These are phyloP conservation scores for Paecilomyces niveus DNA, from an alignment of 2,329 filamentous ascomycete species.

Conservation along the genomic window DNA sequence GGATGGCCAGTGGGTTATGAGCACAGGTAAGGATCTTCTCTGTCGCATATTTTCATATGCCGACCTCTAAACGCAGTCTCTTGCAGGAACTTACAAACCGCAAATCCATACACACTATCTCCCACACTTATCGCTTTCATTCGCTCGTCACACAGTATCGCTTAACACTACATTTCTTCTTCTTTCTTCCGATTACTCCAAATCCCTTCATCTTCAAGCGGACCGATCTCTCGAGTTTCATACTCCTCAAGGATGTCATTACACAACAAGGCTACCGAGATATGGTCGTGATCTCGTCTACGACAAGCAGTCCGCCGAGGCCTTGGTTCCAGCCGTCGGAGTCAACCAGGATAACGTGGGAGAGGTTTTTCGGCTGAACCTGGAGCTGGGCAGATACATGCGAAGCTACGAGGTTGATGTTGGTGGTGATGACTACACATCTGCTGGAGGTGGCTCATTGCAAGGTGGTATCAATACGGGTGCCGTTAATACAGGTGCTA, in stretches of 20 bases:
- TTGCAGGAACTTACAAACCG: slow-evolving; percentile 58
- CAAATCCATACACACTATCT: slow-evolving; percentile 96
- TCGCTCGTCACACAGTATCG: slow-evolving; percentile 80
- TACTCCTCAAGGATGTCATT: slow-evolving; percentile 79
- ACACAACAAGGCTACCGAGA: slow-evolving; percentile 79
- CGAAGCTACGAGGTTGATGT: slow-evolving; percentile 88
- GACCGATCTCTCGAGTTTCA: slow-evolving; percentile 92
- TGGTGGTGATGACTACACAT: slow-evolving; percentile 67
- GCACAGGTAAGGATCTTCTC: slow-evolving; percentile 56
- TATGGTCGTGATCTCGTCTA: slow-evolving; percentile 89
- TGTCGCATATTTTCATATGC: slow-evolving; percentile 8
- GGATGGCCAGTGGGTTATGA: slow-evolving; percentile 97
- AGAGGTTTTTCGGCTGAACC: slow-evolving; percentile 86
- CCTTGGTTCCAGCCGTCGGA: slow-evolving; percentile 79
- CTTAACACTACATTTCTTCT: slow-evolving; percentile 88
- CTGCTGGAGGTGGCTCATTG: slow-evolving; percentile 62
- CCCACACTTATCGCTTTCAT: slow-evolving; percentile 88
- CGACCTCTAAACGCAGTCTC: slow-evolving; percentile 1
- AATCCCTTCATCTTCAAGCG: slow-evolving; percentile 86
- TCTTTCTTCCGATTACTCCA: slow-evolving; percentile 84
- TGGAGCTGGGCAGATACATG: slow-evolving; percentile 91
- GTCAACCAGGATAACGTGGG: slow-evolving; percentile 78
- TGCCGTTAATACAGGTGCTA: slow-evolving; percentile 76
- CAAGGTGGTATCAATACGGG: slow-evolving; percentile 83
- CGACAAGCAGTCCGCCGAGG: slow-evolving; percentile 73